Conservation (phyloP, 1,139 yeast species). For the Lodderomyces oxycetoniae region DNA sequence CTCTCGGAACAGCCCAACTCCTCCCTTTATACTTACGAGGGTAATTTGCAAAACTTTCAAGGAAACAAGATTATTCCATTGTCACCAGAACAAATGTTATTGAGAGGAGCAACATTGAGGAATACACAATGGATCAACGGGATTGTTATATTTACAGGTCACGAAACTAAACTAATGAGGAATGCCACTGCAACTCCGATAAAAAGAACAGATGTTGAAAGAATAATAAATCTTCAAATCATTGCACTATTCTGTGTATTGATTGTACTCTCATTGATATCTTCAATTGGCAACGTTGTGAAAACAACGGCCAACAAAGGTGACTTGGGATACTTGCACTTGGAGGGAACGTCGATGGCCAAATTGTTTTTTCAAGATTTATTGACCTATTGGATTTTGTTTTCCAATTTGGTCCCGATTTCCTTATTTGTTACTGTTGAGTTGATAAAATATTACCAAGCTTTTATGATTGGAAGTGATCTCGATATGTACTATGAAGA, state of each 20-base stretch:
- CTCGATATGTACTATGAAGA: conserved; percentile 86
- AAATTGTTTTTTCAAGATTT: conserved; percentile 78
- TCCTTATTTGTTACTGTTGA: conserved; percentile 94
- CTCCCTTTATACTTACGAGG: conserved; percentile 91
- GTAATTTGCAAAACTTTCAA: conserved; percentile 55
- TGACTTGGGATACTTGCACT: conserved; percentile 56
- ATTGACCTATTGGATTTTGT: conserved; percentile 91
- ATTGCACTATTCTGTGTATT: conserved; percentile 80
- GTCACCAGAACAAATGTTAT: conserved; percentile 82
- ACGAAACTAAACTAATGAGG: conserved; percentile 96
- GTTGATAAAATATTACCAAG: conserved; percentile 91
- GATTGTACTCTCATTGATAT: conserved; percentile 67
- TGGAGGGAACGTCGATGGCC: conserved; percentile 66
- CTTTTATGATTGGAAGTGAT: conserved; percentile 88
- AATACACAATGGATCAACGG: conserved; percentile 97
- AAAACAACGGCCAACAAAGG: conserved; percentile 54
- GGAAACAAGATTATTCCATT: conserved; percentile 50
- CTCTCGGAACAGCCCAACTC: conserved; percentile 92
- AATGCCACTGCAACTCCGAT: conserved; percentile 99
- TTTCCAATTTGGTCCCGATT: conserved; percentile 93
- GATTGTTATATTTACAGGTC: conserved; percentile 91
- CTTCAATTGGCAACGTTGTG: conserved; percentile 84
- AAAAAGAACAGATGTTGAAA: conserved; percentile 93
- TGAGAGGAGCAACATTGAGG: conserved; percentile 93
- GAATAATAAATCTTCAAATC: conserved; percentile 89